Conservation (phyloP, 345 rosid genomes). For the Stellera chamaejasme region DNA sequence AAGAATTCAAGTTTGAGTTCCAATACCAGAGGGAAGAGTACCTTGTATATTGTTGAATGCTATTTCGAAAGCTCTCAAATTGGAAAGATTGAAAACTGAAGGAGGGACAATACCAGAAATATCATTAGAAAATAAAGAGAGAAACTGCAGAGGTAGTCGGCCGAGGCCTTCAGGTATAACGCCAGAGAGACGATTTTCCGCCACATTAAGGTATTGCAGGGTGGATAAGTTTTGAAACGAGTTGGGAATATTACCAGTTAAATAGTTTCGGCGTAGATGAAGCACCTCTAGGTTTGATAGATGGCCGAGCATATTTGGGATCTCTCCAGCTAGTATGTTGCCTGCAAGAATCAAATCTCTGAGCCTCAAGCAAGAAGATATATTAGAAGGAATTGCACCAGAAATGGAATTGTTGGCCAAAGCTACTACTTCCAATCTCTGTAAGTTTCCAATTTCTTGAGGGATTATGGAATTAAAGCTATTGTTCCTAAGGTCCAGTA, state of each 20-base stretch:
- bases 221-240: slow-evolving; percentile 14
- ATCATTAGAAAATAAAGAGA: rapidly evolving
- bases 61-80: rapidly evolving
- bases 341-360: neutral
- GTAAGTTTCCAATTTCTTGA: slow-evolving; percentile 5
- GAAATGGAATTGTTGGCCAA: slow-evolving; percentile 6
- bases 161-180: neutral
- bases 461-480: slow-evolving; percentile 10
- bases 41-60: neutral
- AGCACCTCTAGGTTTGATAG: neutral
- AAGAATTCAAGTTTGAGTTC: slow-evolving; percentile 10
- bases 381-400: slow-evolving; percentile 9
- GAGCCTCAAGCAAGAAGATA: slow-evolving; percentile 14
- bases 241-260: slow-evolving; percentile 10
- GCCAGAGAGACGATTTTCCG: neutral
- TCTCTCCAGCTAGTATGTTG: slow-evolving; percentile 8
- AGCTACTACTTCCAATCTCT: slow-evolving; percentile 11
- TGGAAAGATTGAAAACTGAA: slow-evolving; percentile 13
- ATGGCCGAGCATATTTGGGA: slow-evolving; percentile 4
- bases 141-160: rapidly evolving
- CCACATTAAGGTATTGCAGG: rapidly evolving
- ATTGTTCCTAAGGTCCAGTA: slow-evolving; percentile 2
- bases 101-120: slow-evolving; percentile 14
- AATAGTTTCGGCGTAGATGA: neutral
- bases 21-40: slow-evolving; percentile 1